Conservation (phyloP, 192 early-diverging fungal genomes). For the Umbelopsis vinacea region DNA sequence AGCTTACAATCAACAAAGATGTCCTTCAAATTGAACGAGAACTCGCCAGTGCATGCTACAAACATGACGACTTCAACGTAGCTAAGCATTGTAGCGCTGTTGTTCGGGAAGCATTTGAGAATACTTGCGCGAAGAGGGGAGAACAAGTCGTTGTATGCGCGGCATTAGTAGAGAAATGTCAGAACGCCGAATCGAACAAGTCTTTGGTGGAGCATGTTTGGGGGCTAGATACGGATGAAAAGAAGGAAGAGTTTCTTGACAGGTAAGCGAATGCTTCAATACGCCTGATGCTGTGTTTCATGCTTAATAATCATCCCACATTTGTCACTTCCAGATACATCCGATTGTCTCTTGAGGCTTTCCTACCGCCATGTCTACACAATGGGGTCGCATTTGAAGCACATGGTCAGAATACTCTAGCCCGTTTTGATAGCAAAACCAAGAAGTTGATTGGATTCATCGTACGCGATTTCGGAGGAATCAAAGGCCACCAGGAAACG, state of each 20-base stretch:
- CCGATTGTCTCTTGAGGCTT: slow-evolving; percentile 55
- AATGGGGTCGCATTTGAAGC: slow-evolving; percentile 73
- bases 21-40: slow-evolving; percentile 58
- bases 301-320: not conserved
- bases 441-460: slow-evolving; percentile 61
- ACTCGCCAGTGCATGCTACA: slow-evolving; percentile 54
- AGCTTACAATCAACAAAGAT: slow-evolving; percentile 39
- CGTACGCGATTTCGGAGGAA: slow-evolving; percentile 71
- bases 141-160: slow-evolving; percentile 61
- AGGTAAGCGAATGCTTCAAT: slow-evolving; percentile 25
- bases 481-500: slow-evolving; percentile 62
- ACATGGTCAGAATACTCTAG: slow-evolving; percentile 66
- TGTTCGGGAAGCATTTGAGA: slow-evolving; percentile 55
- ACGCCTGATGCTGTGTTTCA: not conserved
- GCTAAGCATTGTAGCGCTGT: slow-evolving; percentile 67
- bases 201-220: slow-evolving; percentile 51
- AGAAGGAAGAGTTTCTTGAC: slow-evolving; percentile 51
- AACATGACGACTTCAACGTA: slow-evolving; percentile 56
- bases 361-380: slow-evolving; percentile 60
- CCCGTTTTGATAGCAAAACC: slow-evolving; percentile 54
- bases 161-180: slow-evolving; percentile 54
- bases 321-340: slow-evolving; percentile 39
- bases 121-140: slow-evolving; percentile 27
- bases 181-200: slow-evolving; percentile 35
- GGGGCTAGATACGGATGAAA: slow-evolving; percentile 46